Conservation (phyloP, 2,329 filamentous ascomycete genomes). For the Coniochaeta hoffmannii region DNA sequence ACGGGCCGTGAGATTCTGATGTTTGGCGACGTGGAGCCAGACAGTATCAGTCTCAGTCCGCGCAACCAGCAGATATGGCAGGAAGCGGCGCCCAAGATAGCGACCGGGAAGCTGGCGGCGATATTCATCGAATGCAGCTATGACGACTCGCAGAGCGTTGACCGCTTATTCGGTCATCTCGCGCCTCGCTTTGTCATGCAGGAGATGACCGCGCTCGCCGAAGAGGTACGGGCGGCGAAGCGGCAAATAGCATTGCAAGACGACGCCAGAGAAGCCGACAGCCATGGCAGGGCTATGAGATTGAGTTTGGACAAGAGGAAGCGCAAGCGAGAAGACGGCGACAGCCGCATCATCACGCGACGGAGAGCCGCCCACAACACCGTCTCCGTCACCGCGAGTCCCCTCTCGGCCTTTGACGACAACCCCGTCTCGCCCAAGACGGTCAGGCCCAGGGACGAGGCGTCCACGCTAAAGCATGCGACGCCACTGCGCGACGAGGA, state of each 20-base stretch:
- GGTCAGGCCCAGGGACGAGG: constrained; percentile 14
- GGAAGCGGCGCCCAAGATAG: constrained; percentile 82
- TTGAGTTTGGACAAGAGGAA: constrained; percentile 41
- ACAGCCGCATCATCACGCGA: constrained; percentile 16
- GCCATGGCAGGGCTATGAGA: neutral
- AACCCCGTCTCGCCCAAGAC: constrained; percentile 47
- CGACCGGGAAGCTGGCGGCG: constrained; percentile 60
- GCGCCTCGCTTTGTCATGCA: constrained; percentile 75
- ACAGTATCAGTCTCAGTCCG: constrained; percentile 73
- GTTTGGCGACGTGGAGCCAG: constrained; percentile 93
- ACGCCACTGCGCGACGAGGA: constrained; percentile 5
- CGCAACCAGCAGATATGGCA: constrained; percentile 80
- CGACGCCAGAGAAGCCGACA: constrained; percentile 17
- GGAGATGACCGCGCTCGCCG: constrained; percentile 67
- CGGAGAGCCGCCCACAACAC: constrained; percentile 8
- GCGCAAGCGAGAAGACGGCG: constrained; percentile 51
- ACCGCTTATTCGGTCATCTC: constrained; percentile 80
- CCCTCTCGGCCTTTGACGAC: constrained; percentile 27
- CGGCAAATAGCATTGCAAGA: constrained; percentile 27
- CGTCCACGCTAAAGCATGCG: neutral
- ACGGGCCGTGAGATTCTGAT: constrained; percentile 76
- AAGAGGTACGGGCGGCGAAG: constrained; percentile 55
- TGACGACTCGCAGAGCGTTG: constrained; percentile 69
- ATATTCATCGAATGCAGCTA: constrained; percentile 97
- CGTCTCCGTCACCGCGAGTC: constrained; percentile 9